Conservation (phyloP, 169 alveolate species). For the Plasmodium vivax region DNA sequence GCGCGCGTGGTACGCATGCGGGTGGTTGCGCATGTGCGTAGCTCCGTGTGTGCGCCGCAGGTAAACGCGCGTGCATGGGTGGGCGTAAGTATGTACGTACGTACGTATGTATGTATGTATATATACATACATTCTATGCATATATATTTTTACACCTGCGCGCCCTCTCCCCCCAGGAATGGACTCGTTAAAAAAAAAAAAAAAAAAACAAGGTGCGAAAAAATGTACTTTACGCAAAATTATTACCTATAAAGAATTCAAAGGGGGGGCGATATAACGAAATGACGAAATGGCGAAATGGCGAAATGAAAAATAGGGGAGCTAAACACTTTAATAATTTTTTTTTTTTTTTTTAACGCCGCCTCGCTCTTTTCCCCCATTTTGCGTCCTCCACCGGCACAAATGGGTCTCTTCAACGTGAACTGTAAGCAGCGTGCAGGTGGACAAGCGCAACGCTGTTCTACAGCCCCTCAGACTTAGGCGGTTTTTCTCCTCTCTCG, state of each 20-base stretch:
- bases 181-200: neutral
- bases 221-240: slow-evolving; percentile 18
- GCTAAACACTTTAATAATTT: slow-evolving; percentile 2
- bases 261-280: neutral
- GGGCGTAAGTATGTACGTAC: neutral
- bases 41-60: neutral
- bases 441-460: neutral
- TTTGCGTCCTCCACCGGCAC: neutral
- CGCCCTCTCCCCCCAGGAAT: neutral
- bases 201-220: neutral
- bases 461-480: neutral
- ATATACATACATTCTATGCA: neutral
- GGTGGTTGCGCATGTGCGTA: neutral
- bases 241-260: neutral
- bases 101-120: neutral
- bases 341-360: neutral
- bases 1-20: neutral
- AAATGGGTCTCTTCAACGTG: neutral
- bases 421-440: neutral
- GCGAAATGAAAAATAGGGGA: neutral
- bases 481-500: slow-evolving; percentile 26
- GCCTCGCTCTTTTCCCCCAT: neutral
- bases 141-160: neutral
- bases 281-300: neutral
- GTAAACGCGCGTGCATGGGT: neutral